Base-by-base conservation (phyloP, 164 flowering plant genomes). In the Macadamia tetraphylla region DNA sequence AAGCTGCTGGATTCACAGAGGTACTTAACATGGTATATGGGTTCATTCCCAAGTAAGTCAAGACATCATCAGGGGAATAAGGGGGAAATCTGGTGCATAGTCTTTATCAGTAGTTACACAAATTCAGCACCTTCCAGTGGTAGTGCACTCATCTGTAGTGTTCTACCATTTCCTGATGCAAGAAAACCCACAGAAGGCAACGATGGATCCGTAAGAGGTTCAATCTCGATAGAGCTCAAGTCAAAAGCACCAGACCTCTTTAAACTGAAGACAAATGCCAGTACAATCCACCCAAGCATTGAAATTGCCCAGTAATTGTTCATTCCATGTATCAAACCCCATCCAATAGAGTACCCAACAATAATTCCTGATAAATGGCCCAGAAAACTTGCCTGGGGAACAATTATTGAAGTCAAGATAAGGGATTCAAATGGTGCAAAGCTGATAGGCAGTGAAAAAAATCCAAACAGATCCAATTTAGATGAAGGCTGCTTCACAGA, bases 281-380 rank as follows among this genome's bases (percentile, higher is more conserved):
- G 74, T n/a, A 81, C 74, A 70, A 82, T 83, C 98, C 98, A 94
- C 57, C 97, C 96, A 71, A 92, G 75, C 89, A 94, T 85, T 17
- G 98, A 85, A 66, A 94, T 18, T 9, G 97, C 95, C 99, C 99
- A 94, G 75, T 82, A 94, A 74, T 89, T 85, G 73, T 76, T 92
- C 99, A 94, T 94, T 67, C 99, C 99, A 60, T 92, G 94, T 23
- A 94, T 87, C 81, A 94, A 74, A 66, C 95, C 97, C 97, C 99
- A 92, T 0, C 87, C 90, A 63, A 94, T 86, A 55, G 91, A 85
- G 74, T 94, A 94, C 13, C 99, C 97, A 64, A 89, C 95, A 74
- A 90, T 73, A 62, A 94, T 94, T 58, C 98, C 98, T 2, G 96
- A 82, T 42, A 94, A 78, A 82, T 94, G 99, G 10, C 99, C 99